Base-by-base conservation (phyloP, 1,284 basidiomycete species). In the Porogramme epimiltina region DNA sequence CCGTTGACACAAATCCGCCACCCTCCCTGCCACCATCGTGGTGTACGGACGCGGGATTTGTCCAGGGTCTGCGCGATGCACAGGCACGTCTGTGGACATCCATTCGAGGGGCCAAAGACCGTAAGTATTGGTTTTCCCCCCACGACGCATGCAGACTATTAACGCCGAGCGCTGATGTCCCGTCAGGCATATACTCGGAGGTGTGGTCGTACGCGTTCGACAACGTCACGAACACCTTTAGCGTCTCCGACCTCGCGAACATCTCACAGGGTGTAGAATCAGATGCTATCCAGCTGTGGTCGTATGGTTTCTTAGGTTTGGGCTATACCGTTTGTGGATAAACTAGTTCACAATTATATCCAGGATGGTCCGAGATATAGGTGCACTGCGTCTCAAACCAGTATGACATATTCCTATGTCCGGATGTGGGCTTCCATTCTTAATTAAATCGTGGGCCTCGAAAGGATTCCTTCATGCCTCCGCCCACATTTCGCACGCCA, bases 21-120 rank as follows among this genome's bases (percentile, higher is more conserved):
- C 55, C 54, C 3, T 46, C 47, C 25, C 38, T 33, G 10, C 28
- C 49, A 6, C 74, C 67, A 1, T 47, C 62, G 1, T 77, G 74
- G 74, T 76, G 74, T 59, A 58, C 56, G 24, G 67, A 76, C 56
- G 52, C 53, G 3, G 47, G 46, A 2, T 66, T 75, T 28, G 64
- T 71, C 2, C 39, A 54, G 11, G 59, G 61, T 15, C 55, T 76
- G 3, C 53, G 59, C 31, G 60, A 67, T 38, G 73, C 71, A 3
- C 71, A 75, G 61, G 54, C 52, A 3, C 60, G 69, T 4, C 63
- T 77, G 22, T 76, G 74, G 74, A 64, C 70, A 41, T 60, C 68
- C 1, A 74, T 77, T 45, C 39, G n/a, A 10, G 44, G 42, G 10
- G 43, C 48, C 2, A 22, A 34, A 24, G 23, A 23, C 8, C 28